Evolutionary conservation across 2,329 filamentous ascomycete species (phyloP).

Genomic region (Fusarium penzigii): DNA sequence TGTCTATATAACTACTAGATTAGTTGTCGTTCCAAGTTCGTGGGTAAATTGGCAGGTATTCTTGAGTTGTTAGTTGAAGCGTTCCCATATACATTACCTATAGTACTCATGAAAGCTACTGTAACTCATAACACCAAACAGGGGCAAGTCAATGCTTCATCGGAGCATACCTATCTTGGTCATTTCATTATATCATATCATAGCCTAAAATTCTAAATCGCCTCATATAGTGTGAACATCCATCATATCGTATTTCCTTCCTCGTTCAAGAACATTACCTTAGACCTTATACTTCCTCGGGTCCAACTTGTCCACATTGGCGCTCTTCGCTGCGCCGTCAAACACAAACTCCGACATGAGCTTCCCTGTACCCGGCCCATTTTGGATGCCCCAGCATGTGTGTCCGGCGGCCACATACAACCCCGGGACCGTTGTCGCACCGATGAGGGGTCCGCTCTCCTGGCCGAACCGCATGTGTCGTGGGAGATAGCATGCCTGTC

Average conservation of each 20-base stretch:
- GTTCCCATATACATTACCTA: too few species aligned
- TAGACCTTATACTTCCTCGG: conserved; percentile 63
- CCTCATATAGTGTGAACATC: not conserved
- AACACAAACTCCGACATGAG: conserved; percentile 78
- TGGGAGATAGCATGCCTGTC: conserved; percentile 93
- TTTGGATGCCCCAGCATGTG: conserved; percentile 98
- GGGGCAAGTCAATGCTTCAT: too few species aligned
- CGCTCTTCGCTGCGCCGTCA: conserved; percentile 69
- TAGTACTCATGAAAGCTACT: too few species aligned
- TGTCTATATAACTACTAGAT: too few species aligned
- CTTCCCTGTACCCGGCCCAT: conserved; percentile 84
- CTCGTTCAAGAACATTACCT: conserved; percentile 1
- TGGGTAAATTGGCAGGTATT: too few species aligned
- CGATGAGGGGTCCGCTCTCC: conserved; percentile 72
- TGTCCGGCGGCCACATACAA: conserved; percentile 85
- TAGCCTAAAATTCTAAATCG: too few species aligned
- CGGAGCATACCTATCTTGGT: too few species aligned
- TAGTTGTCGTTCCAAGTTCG: too few species aligned
- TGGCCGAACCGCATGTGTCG: conserved; percentile 66
- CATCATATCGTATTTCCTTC: not conserved
- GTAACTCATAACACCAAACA: too few species aligned
- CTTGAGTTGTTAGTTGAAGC: too few species aligned
- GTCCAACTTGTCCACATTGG: conserved; percentile 65
- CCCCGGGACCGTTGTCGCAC: conserved; percentile 70
- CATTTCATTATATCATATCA: too few species aligned